Evolutionary conservation across 2,329 filamentous ascomycete genomes (phyloP).

Genomic region (Fusarium penzigii): DNA sequence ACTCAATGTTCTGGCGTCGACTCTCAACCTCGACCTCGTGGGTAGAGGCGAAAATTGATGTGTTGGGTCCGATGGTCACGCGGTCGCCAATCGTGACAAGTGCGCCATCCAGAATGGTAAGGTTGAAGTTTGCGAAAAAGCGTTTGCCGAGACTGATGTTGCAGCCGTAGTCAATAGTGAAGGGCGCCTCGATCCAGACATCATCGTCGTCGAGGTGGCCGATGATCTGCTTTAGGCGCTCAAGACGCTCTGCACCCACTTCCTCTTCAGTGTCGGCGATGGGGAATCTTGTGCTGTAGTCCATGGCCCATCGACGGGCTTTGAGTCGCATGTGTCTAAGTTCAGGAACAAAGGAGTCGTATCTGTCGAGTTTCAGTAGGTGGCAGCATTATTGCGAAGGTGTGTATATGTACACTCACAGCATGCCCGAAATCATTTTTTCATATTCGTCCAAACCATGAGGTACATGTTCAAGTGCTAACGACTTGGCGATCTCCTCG

Average conservation of each 20-base stretch:
- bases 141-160: slow-evolving; percentile 61
- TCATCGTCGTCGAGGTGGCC: slow-evolving; percentile 27
- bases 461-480: slow-evolving; percentile 2
- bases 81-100: slow-evolving; percentile 67
- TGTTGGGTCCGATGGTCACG: slow-evolving; percentile 69
- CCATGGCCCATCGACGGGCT: slow-evolving; percentile 3
- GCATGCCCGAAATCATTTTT: slow-evolving; percentile 19
- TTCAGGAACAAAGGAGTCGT: slow-evolving; percentile 4
- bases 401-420: slow-evolving; percentile 6
- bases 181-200: slow-evolving; percentile 59
- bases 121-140: slow-evolving; percentile 58
- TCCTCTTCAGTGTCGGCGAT: slow-evolving; percentile 2
- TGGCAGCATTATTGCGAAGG: too few relatives aligned
- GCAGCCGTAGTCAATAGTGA: slow-evolving; percentile 65
- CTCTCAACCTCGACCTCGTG: slow-evolving; percentile 65
- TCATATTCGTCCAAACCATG: slow-evolving; percentile 17
- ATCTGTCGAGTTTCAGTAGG: not conserved
- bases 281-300: slow-evolving; percentile 11
- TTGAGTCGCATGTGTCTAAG: slow-evolving; percentile 1
- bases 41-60: slow-evolving; percentile 67
- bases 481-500: slow-evolving; percentile 9
- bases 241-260: not conserved
- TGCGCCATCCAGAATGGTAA: slow-evolving; percentile 71
- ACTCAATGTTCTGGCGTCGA: slow-evolving; percentile 47
- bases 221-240: slow-evolving; percentile 6